phyloP scores from a whole-genome alignment of 495 filamentous ascomycete genomes.

The Penicillium salamii region DNA sequence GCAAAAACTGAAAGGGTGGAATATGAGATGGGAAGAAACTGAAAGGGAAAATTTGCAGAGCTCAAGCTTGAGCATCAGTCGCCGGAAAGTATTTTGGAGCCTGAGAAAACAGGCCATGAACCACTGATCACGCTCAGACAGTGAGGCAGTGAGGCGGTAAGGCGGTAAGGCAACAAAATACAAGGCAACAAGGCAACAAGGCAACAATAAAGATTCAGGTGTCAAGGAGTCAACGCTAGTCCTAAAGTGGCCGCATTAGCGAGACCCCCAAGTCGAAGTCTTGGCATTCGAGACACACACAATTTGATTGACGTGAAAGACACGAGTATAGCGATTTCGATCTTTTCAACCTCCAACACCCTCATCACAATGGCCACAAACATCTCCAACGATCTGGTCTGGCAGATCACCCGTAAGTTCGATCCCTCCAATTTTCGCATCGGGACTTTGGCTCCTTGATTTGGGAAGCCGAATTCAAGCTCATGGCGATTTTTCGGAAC shows the following conservation, averaged over 20 bases:
- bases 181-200: slow-evolving; percentile 2
- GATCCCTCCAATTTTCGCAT: neutral
- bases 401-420: slow-evolving; percentile 84
- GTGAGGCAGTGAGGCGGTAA: neutral
- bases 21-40: no score
- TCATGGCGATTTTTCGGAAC: slow-evolving; percentile 23
- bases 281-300: slow-evolving; percentile 33
- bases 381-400: slow-evolving; percentile 85
- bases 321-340: slow-evolving; percentile 24
- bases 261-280: slow-evolving; percentile 29
- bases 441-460: neutral
- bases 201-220: neutral
- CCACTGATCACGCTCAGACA: no score
- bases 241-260: slow-evolving; percentile 44
- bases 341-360: slow-evolving; percentile 20
- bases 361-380: slow-evolving; percentile 49
- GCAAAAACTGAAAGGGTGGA: no score
- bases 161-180: neutral
- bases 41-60: no score
- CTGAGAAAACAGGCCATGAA: no score
- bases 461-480: neutral
- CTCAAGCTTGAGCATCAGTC: no score
- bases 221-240: slow-evolving; percentile 19
- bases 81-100: no score
- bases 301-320: slow-evolving; percentile 24